Percentiles rank a stretch among this genome's conserved stretches.
These are phyloP conservation scores for Hamamelis virginiana DNA, from an alignment of 164 flowering plant genomes.

Conservation along the genomic window DNA sequence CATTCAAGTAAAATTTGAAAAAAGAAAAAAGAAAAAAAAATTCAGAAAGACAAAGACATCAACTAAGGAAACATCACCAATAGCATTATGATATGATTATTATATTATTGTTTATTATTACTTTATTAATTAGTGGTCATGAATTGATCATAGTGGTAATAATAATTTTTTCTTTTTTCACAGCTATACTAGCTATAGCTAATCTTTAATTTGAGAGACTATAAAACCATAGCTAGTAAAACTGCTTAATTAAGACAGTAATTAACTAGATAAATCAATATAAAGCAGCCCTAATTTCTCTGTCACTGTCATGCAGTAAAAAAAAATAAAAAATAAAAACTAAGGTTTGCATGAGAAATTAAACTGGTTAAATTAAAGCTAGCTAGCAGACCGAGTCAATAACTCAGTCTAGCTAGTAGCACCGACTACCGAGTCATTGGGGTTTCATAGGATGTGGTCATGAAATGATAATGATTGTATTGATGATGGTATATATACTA, in stretches of 20 bases:
- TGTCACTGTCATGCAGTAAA: too few species aligned
- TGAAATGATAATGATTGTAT: constrained; percentile 15
- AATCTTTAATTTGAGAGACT: too few species aligned
- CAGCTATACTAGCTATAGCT: too few species aligned
- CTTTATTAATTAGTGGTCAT: constrained; percentile 14
- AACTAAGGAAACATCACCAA: constrained; percentile 1
- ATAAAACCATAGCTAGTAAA: too few species aligned
- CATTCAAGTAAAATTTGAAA: constrained; percentile 5
- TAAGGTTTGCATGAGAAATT: too few species aligned
- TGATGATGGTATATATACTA: constrained; percentile 14
- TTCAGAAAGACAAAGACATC: not conserved
- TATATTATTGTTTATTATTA: not conserved
- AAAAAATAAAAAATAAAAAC: too few species aligned
- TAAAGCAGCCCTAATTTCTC: too few species aligned
- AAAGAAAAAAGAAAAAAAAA: not conserved
- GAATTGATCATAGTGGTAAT: not conserved
- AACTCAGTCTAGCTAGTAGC: not conserved
- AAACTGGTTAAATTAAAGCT: too few species aligned
- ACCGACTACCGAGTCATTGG: not conserved
- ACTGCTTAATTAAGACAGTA: too few species aligned
- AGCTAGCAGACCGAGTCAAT: too few species aligned
- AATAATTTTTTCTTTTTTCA: not conserved
- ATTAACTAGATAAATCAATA: too few species aligned
- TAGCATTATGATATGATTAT: not conserved
- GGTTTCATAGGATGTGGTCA: constrained; percentile 6